These are phyloP conservation scores for Bolboschoenoplectus hybrid DNA, from an alignment of 202 grass and related monocot genomes.

Conservation along the genomic window DNA sequence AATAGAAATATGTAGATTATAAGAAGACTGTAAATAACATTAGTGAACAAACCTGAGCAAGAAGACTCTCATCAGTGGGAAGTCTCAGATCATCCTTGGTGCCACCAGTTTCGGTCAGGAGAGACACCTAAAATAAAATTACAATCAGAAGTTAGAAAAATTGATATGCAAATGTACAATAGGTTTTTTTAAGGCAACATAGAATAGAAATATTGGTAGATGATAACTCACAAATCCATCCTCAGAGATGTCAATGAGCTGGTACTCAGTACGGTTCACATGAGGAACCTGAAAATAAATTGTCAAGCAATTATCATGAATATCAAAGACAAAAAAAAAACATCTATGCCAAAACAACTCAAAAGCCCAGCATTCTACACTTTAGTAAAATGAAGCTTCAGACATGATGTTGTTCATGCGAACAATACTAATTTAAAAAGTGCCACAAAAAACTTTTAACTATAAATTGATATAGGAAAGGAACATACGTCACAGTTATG, in stretches of 20 bases:
- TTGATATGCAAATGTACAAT: not conserved
- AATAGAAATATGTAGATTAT: not conserved
- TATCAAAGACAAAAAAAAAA: not conserved
- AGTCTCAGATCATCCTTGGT: slow-evolving; percentile 69
- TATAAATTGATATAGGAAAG: not conserved
- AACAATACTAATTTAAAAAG: too few relatives aligned
- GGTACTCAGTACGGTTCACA: slow-evolving; percentile 59
- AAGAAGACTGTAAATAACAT: slow-evolving; percentile 20
- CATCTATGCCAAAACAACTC: not conserved
- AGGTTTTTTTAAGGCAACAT: not conserved
- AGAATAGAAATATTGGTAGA: not conserved
- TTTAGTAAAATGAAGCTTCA: too few relatives aligned
- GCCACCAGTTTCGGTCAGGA: slow-evolving; percentile 61
- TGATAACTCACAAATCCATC: slow-evolving; percentile 63
- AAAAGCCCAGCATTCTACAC: not conserved
- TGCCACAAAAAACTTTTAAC: too few relatives aligned
- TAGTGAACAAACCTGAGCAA: slow-evolving; percentile 40
- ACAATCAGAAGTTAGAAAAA: not conserved
- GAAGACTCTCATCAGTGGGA: slow-evolving; percentile 55
- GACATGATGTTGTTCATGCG: too few relatives aligned
- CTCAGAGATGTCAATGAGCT: slow-evolving; percentile 78
- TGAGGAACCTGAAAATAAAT: slow-evolving; percentile 47
- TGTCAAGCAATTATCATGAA: slow-evolving; percentile 6
- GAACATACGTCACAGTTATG: slow-evolving; percentile 94
- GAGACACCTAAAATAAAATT: slow-evolving; percentile 50